These are phyloP conservation scores for Calonectria leucothoes DNA, from an alignment of 2,329 filamentous ascomycete genomes.

Conservation along the genomic window DNA sequence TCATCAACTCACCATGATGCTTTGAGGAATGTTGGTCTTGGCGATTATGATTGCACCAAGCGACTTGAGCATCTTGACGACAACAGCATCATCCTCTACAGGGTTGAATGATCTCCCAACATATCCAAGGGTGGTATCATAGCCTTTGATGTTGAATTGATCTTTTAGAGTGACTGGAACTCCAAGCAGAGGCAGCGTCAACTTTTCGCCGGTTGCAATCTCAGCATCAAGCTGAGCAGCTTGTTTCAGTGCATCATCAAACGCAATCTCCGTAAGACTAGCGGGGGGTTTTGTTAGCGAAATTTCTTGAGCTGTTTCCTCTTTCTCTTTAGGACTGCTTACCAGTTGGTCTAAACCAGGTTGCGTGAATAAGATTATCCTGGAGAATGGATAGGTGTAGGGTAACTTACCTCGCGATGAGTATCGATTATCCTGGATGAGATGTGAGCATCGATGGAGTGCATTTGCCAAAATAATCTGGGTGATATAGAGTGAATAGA, in stretches of 20 bases:
- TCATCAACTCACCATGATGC: conserved; percentile 32
- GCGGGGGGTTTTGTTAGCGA: background rate
- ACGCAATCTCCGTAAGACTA: conserved; percentile 29
- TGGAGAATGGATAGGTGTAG: background rate
- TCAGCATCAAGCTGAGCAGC: conserved; percentile 29
- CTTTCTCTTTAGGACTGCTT: background rate
- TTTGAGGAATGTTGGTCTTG: conserved; percentile 56
- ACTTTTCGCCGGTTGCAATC: background rate
- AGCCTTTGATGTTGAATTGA: conserved; percentile 69
- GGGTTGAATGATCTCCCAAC: conserved; percentile 61
- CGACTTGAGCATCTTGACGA: conserved; percentile 60
- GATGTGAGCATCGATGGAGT: background rate
- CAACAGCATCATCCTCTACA: conserved; percentile 57
- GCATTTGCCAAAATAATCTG: background rate
- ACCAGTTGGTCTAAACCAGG: conserved; percentile 23
- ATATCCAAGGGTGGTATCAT: conserved; percentile 70
- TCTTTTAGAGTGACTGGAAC: conserved; percentile 59
- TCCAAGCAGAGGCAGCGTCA: conserved; percentile 33
- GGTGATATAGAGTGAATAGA: background rate
- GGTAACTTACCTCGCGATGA: conserved; percentile 16
- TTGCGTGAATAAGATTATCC: background rate
- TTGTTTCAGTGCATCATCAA: conserved; percentile 30
- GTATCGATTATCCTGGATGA: conserved; percentile 14
- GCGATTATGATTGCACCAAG: conserved; percentile 64
- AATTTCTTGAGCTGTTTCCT: background rate